Evolutionary conservation across 2,329 filamentous ascomycete genomes (phyloP), one percentile per base, ranked within the genome.

Genomic region (Plectosphaerella sp.): DNA sequence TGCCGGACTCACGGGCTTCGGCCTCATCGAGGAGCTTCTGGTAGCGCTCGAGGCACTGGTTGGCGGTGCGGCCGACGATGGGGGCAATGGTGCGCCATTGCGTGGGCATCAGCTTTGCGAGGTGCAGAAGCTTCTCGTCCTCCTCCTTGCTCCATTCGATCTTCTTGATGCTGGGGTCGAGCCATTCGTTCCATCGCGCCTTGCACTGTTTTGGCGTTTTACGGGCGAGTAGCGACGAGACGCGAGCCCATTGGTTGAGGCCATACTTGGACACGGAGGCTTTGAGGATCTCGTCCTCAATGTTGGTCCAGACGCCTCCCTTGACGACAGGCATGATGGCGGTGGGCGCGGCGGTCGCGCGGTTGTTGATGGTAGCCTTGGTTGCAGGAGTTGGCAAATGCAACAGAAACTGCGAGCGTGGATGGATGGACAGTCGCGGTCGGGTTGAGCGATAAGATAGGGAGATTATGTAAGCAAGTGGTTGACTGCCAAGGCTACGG

Each of bases 161-260:
- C 78, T 99, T 99, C 66, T 93, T 89, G 76, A 99, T 97, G 67
- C 89, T 90, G 18, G 94, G 94, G 67, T 99, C 94, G 60, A 99
- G 83, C 93, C 94, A 99, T 80, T 99, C 93, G 68, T 87, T 86
- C 94, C 94, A 99, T 75, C 94, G 83, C 55, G 94, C 93, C 76
- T 99, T 99, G 84, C 94, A 99, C 76, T 99, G 94, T 76, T 99
- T 99, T 49, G 94, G 87, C 33, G 94, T 97, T 73, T 99, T 99
- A 65, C 95, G 90, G 67, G 93, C 93, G 59, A 99, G 86, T 59
- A 99, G 83, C 53, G 94, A 97, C 52, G 94, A 97, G 58, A 97
- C 94, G 71, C 94, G 93, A 67, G 94, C 93, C 94, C 94, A 99
- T 74, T 99, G 94, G 67, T 96, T 94, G 56, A 96, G 80, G 48